Evolutionary conservation across 2,329 filamentous ascomycete genomes (phyloP).

Genomic region (Leptographium radiaticola): DNA sequence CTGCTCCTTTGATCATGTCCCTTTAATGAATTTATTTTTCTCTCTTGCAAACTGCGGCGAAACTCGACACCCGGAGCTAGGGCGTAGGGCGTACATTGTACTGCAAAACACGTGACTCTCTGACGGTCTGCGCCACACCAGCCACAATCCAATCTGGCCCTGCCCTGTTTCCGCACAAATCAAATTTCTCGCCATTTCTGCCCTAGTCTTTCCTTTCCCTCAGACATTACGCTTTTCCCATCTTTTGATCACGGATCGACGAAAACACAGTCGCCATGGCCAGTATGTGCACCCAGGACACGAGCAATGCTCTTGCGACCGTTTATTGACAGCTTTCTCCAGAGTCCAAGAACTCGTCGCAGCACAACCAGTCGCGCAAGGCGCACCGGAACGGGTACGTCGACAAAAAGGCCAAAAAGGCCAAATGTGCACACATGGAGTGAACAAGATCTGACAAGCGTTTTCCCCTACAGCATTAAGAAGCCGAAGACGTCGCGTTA

Average conservation of each 20-base stretch:
- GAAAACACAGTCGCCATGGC: conserved; percentile 48
- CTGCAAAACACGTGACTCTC: background rate
- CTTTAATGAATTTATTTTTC: background rate
- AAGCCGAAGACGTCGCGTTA: conserved; percentile 99
- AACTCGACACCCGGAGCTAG: too few species aligned
- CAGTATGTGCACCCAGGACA: conserved; percentile 39
- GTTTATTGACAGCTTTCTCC: conserved; percentile 17
- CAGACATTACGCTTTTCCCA: conserved; percentile 2
- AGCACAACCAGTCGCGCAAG: conserved; percentile 98
- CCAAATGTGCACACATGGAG: background rate
- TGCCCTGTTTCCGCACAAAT: conserved; percentile 14
- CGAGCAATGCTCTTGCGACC: background rate
- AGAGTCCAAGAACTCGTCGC: conserved; percentile 99
- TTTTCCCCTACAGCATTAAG: conserved; percentile 66
- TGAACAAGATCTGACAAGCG: background rate
- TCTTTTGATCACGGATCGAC: conserved; percentile 9
- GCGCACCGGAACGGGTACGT: conserved; percentile 97
- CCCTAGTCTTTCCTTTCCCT: conserved; percentile 3
- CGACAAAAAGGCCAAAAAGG: background rate
- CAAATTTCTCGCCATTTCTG: conserved; percentile 12
- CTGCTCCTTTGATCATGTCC: background rate
- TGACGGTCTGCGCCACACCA: too few species aligned
- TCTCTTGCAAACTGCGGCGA: too few species aligned
- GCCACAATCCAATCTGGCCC: conserved; percentile 5
- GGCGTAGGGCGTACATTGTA: too few species aligned